Conservation (phyloP, 441 rosid species). For the Manihot esculenta region DNA sequence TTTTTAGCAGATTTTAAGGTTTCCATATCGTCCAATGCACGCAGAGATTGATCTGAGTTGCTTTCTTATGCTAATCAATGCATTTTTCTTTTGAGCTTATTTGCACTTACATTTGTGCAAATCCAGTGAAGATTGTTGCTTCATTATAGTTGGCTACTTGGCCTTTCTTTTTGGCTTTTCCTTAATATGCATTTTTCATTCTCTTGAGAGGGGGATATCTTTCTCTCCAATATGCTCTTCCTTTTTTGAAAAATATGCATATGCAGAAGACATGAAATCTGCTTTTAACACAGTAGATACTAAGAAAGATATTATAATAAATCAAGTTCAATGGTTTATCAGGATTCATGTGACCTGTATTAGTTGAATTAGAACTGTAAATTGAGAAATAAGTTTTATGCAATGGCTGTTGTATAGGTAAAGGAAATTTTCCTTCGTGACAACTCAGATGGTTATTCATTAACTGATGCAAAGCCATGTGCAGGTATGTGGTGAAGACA, state of each 20-base stretch:
- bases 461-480: slow-evolving; percentile 11
- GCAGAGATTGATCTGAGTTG: neutral
- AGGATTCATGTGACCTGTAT: neutral
- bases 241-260: neutral
- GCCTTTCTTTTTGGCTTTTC: too few species aligned
- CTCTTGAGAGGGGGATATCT: neutral
- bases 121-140: too few species aligned
- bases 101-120: neutral
- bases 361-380: neutral
- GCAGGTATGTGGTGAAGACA: slow-evolving; percentile 94
- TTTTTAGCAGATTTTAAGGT: neutral
- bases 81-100: neutral
- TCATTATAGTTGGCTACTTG: neutral
- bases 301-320: neutral
- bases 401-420: neutral
- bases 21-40: neutral
- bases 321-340: neutral
- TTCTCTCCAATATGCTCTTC: neutral
- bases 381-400: neutral
- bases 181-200: too few species aligned
- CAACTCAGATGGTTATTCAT: slow-evolving; percentile 2
- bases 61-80: neutral
- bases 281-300: neutral
- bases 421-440: slow-evolving; percentile 4
- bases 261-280: neutral